Evolutionary conservation across 2,329 filamentous ascomycete genomes (phyloP), one percentile per base, ranked within the genome.

Genomic region (Fusarium tuaranense): DNA sequence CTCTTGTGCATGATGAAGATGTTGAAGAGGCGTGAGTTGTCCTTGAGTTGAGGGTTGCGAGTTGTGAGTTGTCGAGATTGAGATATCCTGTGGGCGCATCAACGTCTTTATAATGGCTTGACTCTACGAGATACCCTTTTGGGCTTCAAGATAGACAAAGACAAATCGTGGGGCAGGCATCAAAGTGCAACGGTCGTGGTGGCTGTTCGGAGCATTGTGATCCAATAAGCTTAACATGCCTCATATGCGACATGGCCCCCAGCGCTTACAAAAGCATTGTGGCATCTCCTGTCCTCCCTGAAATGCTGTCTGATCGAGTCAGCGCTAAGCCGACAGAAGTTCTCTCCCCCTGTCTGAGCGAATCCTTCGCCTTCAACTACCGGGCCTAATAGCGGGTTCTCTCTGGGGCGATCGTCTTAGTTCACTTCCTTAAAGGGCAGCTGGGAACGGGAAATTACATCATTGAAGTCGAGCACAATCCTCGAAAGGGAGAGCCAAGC

Each of bases 1-100:
- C 62, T 76, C 41, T 63, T 76, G 44, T 76, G 73, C 73, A 75
- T 75, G 25, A 9, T 34, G 27, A 36, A 16, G 16, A 2, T 62
- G n/a, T 62, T 22, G 3, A 9, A 13, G 32, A 51, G 14, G 22
- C 12, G 27, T 13, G 25, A 16, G 16, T 38, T 48, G 14, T 48
- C 22, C 25, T 6, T 20, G 62, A 41, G 16, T 27, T 48, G 44
- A 48, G 16, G 9, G 22, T 8, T 53, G 48, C 7, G 32, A 14
- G 32, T 14, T 34, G 14, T 22, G 38, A 39, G 7, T 32, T 14
- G 13, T 7, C 22, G 0, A 27, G 5, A 41, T 6, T 10, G 27
- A n/a, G 25, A 58, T 38, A 13, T 36, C 20, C 8, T n/a, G 10
- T 18, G 36, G 36, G 12, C 25, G 30, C 16, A 7, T 9, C 13